Conservation (phyloP, 805 yeast genomes). For the Candida railenensis region DNA sequence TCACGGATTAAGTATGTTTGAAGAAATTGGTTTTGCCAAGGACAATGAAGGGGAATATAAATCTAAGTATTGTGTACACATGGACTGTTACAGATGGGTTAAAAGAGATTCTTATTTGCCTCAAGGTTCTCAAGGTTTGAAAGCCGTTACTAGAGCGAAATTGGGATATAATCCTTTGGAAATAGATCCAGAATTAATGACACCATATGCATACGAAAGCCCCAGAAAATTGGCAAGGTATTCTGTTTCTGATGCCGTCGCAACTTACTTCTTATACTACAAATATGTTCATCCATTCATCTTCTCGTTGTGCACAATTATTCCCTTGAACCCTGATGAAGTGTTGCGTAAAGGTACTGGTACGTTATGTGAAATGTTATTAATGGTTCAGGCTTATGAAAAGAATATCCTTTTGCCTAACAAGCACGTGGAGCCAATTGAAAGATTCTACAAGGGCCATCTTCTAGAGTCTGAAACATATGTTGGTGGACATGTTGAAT, state of each 20-base stretch:
- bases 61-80: constrained; percentile 87
- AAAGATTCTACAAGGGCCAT: constrained; percentile 93
- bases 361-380: constrained; percentile 94
- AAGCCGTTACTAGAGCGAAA: constrained; percentile 95
- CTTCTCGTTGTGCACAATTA: constrained; percentile 90
- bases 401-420: constrained; percentile 80
- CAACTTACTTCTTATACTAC: constrained; percentile 92
- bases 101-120: constrained; percentile 96
- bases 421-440: constrained; percentile 92
- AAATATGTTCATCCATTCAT: constrained; percentile 97
- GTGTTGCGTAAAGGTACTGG: constrained; percentile 97
- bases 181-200: constrained; percentile 96
- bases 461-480: constrained; percentile 92
- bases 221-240: constrained; percentile 94
- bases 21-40: constrained; percentile 90
- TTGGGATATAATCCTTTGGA: constrained; percentile 96
- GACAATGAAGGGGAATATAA: constrained; percentile 91
- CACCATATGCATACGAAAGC: constrained; percentile 92
- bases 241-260: constrained; percentile 99
- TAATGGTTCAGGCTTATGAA: constrained; percentile 93
- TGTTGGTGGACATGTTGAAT: constrained; percentile 98
- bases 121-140: constrained; percentile 97
- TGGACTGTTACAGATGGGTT: constrained; percentile 99
- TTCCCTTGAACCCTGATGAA: constrained; percentile 96
- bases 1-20: constrained; percentile 84